Conservation (phyloP, 495 filamentous ascomycete species). For the Tuber indicum region DNA sequence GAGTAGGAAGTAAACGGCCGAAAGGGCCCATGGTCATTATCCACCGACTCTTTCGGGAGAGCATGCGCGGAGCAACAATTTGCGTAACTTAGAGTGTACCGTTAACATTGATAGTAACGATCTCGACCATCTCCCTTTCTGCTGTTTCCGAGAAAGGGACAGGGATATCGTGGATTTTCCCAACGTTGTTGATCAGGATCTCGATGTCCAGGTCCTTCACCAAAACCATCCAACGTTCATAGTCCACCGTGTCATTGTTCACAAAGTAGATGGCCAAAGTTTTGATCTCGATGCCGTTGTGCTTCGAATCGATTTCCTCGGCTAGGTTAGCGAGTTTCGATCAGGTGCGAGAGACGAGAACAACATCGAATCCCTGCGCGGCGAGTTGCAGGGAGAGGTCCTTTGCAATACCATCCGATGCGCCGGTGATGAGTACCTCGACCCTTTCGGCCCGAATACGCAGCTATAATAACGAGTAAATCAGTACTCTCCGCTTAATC, state of each 20-base stretch:
- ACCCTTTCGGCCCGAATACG: conserved; percentile 81
- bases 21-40: conserved; percentile 97
- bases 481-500: conserved; percentile 12
- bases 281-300: conserved; percentile 59
- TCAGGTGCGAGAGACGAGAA: conserved; percentile 88
- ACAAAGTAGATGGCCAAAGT: conserved; percentile 87
- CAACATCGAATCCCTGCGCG: conserved; percentile 80
- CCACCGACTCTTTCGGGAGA: conserved; percentile 70
- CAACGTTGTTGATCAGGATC: conserved; percentile 95
- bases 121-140: conserved; percentile 71
- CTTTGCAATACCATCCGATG: conserved; percentile 94
- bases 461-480: conserved; percentile 52
- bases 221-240: conserved; percentile 59
- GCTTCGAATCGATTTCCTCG: conserved; percentile 63
- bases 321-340: conserved; percentile 77
- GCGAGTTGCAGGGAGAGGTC: conserved; percentile 89
- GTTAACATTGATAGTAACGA: conserved; percentile 88
- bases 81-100: conserved; percentile 82
- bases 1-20: conserved; percentile 81
- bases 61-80: conserved; percentile 77
- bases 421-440: conserved; percentile 89
- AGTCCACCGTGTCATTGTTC: conserved; percentile 66
- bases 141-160: conserved; percentile 77
- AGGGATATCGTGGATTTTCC: conserved; percentile 85
- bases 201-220: conserved; percentile 70